Evolutionary conservation across 202 grass and related monocot species (phyloP).

Genomic region (Dendrocalamus latiflorus): DNA sequence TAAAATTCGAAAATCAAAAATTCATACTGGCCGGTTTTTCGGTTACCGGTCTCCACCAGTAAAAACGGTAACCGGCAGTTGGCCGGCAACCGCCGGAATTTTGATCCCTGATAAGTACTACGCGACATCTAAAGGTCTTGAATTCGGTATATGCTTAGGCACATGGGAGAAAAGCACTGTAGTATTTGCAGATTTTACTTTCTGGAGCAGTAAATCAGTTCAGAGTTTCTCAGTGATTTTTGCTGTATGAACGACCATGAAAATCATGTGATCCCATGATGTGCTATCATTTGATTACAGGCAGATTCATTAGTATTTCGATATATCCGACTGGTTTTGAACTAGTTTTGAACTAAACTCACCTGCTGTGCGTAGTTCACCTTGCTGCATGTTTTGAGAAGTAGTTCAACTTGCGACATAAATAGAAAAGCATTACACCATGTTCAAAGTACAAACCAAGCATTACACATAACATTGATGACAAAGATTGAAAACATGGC

Average conservation of each 20-base stretch:
- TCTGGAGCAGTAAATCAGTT: not conserved
- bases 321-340: not conserved
- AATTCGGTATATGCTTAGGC: not conserved
- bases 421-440: not conserved
- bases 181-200: not conserved
- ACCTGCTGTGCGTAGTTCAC: constrained; percentile 53
- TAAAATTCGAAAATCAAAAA: too few species aligned
- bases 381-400: constrained; percentile 28
- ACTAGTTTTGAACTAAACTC: not conserved
- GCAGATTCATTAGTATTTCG: not conserved
- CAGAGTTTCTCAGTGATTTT: not conserved
- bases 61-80: too few species aligned
- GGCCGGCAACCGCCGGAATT: too few species aligned
- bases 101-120: too few species aligned
- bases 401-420: not conserved
- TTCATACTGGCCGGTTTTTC: too few species aligned
- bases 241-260: not conserved
- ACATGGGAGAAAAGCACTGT: not conserved
- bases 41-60: too few species aligned
- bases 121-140: not conserved
- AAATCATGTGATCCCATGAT: not conserved
- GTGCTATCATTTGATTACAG: not conserved
- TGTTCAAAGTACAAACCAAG: not conserved
- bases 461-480: not conserved
- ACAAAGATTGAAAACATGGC: not conserved